Conservation (phyloP, 768 basidiomycete species). For the Tulasnella sp. region DNA sequence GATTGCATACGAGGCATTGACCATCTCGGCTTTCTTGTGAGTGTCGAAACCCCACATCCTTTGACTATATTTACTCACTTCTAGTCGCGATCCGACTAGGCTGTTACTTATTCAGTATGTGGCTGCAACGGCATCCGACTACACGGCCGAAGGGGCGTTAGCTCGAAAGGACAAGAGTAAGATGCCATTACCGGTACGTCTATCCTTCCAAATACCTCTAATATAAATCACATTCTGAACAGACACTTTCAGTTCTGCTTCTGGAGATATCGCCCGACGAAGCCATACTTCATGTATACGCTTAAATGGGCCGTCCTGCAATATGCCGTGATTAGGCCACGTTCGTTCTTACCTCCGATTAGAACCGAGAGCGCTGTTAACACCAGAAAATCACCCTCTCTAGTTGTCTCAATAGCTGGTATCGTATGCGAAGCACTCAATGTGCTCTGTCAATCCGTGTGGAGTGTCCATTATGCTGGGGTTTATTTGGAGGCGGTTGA, state of each 20-base stretch:
- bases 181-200: slow-evolving; percentile 59
- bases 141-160: slow-evolving; percentile 59
- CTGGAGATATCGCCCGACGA: slow-evolving; percentile 75
- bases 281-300: slow-evolving; percentile 87
- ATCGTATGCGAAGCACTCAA: slow-evolving; percentile 65
- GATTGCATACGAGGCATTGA: slow-evolving; percentile 53
- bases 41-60: slow-evolving; percentile 27
- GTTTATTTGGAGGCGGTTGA: slow-evolving; percentile 67
- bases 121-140: slow-evolving; percentile 55
- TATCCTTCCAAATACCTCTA: slow-evolving; percentile 21
- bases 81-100: slow-evolving; percentile 33
- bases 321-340: slow-evolving; percentile 68
- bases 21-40: slow-evolving; percentile 78
- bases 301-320: slow-evolving; percentile 85
- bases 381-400: slow-evolving; percentile 20
- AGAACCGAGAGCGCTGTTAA: no score
- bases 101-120: slow-evolving; percentile 80
- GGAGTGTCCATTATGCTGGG: slow-evolving; percentile 52
- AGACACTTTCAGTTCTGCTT: slow-evolving; percentile 56
- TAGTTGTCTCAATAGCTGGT: slow-evolving; percentile 60
- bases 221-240: not conserved
- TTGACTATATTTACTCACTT: not conserved
- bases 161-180: slow-evolving; percentile 68
- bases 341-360: slow-evolving; percentile 27
- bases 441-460: slow-evolving; percentile 60